These are phyloP conservation scores for Aspergillus flavus DNA, from an alignment of 2,329 filamentous ascomycete species.

Conservation along the genomic window DNA sequence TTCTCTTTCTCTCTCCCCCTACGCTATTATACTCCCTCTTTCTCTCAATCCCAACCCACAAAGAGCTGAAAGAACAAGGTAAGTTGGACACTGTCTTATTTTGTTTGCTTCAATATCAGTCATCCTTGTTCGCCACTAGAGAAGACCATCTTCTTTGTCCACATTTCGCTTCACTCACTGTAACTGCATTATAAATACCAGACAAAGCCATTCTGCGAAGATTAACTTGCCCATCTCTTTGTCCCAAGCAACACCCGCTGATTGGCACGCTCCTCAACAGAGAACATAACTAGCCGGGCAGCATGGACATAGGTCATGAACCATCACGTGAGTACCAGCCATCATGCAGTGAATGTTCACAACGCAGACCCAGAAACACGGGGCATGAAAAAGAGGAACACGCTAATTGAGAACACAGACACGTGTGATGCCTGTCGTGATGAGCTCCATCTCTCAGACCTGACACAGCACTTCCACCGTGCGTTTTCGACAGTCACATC, in stretches of 20 bases:
- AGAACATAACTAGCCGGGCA: background rate
- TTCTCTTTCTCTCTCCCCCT: background rate
- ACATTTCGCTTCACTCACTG: background rate
- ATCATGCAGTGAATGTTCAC: background rate
- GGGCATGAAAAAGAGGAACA: background rate
- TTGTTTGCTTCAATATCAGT: background rate
- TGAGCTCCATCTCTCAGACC: background rate
- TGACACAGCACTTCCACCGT: background rate
- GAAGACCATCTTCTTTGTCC: background rate
- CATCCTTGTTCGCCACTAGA: background rate
- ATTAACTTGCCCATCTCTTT: background rate
- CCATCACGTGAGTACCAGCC: constrained; percentile 21
- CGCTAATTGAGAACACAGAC: background rate
- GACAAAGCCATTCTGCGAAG: background rate
- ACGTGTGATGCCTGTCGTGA: background rate
- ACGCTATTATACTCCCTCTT: background rate
- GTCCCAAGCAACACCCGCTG: background rate
- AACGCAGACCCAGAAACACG: background rate
- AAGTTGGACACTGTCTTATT: background rate
- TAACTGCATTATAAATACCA: background rate
- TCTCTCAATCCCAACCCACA: background rate
- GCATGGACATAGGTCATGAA: constrained; percentile 15
- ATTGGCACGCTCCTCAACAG: background rate
- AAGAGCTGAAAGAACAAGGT: background rate
- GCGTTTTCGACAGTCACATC: background rate